Evolutionary conservation across 495 filamentous ascomycete genomes (phyloP).

Genomic region (Xylaria palmicola): DNA sequence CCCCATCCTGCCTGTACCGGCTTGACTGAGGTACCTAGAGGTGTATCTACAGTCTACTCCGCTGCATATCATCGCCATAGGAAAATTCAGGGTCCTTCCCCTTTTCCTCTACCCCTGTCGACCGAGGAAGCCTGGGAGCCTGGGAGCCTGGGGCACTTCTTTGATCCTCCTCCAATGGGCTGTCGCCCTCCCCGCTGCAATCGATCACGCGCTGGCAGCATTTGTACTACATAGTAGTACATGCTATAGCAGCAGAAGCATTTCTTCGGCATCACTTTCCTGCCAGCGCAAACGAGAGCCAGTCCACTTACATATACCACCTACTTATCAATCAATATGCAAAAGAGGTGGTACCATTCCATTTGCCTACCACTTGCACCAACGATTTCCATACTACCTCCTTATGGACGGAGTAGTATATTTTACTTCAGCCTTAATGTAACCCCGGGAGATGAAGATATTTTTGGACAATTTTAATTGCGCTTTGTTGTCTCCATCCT

Average conservation of each 20-base stretch:
- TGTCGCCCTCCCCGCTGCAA: conserved; percentile 3
- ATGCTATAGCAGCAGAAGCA: too few relatives aligned
- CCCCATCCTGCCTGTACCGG: too few relatives aligned
- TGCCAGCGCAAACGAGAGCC: too few relatives aligned
- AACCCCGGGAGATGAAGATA: conserved; percentile 8
- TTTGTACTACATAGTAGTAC: too few relatives aligned
- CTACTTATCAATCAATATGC: conserved; percentile 8
- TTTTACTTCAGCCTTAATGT: conserved; percentile 18
- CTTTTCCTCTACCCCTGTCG: conserved; percentile 4
- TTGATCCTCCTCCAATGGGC: not conserved
- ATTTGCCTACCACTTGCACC: conserved; percentile 1
- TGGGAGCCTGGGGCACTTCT: too few relatives aligned
- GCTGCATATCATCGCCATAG: too few relatives aligned
- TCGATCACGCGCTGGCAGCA: conserved; percentile 14
- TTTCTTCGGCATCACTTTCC: too few relatives aligned
- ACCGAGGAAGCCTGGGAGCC: too few relatives aligned
- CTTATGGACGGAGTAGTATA: not conserved
- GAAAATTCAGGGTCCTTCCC: conserved; percentile 13
- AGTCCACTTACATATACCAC: not conserved
- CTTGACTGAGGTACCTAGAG: too few relatives aligned
- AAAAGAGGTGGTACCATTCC: conserved; percentile 4
- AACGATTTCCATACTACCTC: too few relatives aligned
- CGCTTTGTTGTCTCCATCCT: not conserved
- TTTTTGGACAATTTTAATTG: conserved; percentile 7
- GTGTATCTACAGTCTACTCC: too few relatives aligned